Percentiles rank a stretch among this genome's conserved stretches.
These are phyloP conservation scores for Plenodomus lindquistii DNA, from an alignment of 2,329 filamentous ascomycete genomes.

Conservation along the genomic window DNA sequence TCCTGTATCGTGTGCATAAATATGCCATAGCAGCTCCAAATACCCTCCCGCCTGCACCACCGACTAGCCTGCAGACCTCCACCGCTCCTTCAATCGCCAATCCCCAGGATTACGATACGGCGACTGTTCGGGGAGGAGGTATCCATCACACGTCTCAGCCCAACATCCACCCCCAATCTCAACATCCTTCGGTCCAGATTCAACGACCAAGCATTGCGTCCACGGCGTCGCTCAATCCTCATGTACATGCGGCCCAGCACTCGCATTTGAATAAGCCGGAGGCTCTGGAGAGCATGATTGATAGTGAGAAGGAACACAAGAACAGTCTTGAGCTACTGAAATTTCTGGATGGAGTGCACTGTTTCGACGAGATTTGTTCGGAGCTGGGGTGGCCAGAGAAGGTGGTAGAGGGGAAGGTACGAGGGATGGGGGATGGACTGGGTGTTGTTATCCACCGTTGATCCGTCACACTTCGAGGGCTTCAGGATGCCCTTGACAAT, in stretches of 20 bases:
- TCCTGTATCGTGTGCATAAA: constrained; percentile 90
- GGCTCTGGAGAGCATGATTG: constrained; percentile 15
- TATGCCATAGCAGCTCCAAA: constrained; percentile 67
- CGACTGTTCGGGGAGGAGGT: constrained; percentile 18
- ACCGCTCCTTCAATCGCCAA: constrained; percentile 19
- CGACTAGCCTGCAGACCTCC: constrained; percentile 28
- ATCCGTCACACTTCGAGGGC: too few relatives aligned
- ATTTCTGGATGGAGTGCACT: constrained; percentile 75
- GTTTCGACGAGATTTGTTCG: constrained; percentile 81
- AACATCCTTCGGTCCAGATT: constrained; percentile 21
- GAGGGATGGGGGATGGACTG: constrained; percentile 45
- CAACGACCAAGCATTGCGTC: constrained; percentile 24
- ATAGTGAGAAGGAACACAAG: constrained; percentile 18
- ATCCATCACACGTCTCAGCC: constrained; percentile 8
- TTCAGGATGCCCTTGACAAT: too few relatives aligned
- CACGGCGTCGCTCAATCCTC: constrained; percentile 11
- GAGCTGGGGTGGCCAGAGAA: constrained; percentile 72
- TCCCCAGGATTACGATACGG: constrained; percentile 22
- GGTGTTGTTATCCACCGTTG: constrained; percentile 34
- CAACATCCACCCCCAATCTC: constrained; percentile 10
- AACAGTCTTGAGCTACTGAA: constrained; percentile 57
- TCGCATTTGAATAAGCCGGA: constrained; percentile 10
- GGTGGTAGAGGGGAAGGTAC: constrained; percentile 71
- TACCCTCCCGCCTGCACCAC: constrained; percentile 29
- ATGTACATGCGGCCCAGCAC: constrained; percentile 3